These are phyloP conservation scores for Tilletia walkeri DNA, from an alignment of 1,284 basidiomycete genomes.

Conservation along the genomic window DNA sequence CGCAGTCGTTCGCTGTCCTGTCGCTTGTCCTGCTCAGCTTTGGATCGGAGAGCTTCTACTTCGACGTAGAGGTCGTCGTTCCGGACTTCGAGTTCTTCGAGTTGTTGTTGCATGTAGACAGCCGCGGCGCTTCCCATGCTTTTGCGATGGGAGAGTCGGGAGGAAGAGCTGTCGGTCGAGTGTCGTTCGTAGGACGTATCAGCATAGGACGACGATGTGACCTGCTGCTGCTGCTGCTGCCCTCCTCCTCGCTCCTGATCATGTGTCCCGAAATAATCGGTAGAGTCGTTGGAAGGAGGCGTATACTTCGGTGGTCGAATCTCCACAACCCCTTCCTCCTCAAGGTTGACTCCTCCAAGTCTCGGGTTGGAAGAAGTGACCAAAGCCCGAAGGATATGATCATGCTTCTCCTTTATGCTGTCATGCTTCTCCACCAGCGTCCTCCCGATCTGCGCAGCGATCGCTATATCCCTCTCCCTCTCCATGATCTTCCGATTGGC, in stretches of 20 bases:
- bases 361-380: background rate
- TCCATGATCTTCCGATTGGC: conserved; percentile 44
- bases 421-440: conserved; percentile 49
- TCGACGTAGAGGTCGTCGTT: conserved; percentile 44
- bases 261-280: conserved; percentile 24
- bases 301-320: conserved; percentile 3
- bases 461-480: conserved; percentile 41
- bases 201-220: conserved; percentile 14
- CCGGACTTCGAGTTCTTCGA: conserved; percentile 37
- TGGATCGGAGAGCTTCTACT: conserved; percentile 41
- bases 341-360: too few species aligned
- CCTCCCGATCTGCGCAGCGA: conserved; percentile 47
- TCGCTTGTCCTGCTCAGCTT: conserved; percentile 37
- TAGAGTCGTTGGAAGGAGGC: conserved; percentile 16
- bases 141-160: conserved; percentile 1
- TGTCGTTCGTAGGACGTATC: background rate
- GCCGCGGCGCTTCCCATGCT: conserved; percentile 1
- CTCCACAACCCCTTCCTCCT: conserved; percentile 5
- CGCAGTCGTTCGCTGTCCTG: conserved; percentile 38
- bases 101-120: conserved; percentile 31
- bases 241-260: conserved; percentile 24
- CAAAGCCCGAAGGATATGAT: conserved; percentile 30
- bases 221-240: conserved; percentile 4
- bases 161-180: conserved; percentile 21
- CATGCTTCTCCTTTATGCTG: conserved; percentile 32